Evolutionary conservation across 805 yeast species (phyloP), one percentile per base, ranked within the genome.

Genomic region (Candida namnaoensis): DNA sequence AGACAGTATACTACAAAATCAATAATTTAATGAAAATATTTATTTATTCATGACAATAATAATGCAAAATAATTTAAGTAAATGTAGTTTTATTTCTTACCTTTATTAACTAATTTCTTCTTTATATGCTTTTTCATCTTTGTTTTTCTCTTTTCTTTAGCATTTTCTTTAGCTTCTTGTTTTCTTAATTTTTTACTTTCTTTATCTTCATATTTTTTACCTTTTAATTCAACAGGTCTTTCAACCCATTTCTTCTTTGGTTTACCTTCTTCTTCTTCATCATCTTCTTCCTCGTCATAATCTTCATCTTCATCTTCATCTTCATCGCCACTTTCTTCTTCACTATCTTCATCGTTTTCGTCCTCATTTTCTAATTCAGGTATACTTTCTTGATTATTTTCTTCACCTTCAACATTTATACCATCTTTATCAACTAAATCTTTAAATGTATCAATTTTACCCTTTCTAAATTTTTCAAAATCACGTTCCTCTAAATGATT

Each of bases 401-500:
- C 28, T 26, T 26, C 28, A 7, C 28, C 28, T 37, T 40, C 48
- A 6, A 43, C 44, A n/a, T 51, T 48, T 7, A 42, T 41, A 9
- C 32, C 38, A 5, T 44, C 49, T 24, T 65, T 65, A n/a, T 70
- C 75, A 33, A 78, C 77, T 38, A 84, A 61, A 40, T 80, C 80
- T 43, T 76, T 81, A 47, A 93, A 67, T 2, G 91, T 80, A 47
- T 81, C 88, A 34, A 87, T 83, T 49, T 86, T 80, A 26, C 96
- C 97, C 45, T 79, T 77, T 1, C 79, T 68, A 49, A 85, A 84
- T 52, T 83, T 81, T 38, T 77, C 80, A 50, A 85, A 87, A 58
- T 93, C 99, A 45, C 96, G 72, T 55, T 93, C 99, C 57, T 93
- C 86, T 58, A 90, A 56, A 66, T 91, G 78, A 64, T 88, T 79